Evolutionary conservation across 176 grass and related monocot species (phyloP).

Genomic region (Poa annua): DNA sequence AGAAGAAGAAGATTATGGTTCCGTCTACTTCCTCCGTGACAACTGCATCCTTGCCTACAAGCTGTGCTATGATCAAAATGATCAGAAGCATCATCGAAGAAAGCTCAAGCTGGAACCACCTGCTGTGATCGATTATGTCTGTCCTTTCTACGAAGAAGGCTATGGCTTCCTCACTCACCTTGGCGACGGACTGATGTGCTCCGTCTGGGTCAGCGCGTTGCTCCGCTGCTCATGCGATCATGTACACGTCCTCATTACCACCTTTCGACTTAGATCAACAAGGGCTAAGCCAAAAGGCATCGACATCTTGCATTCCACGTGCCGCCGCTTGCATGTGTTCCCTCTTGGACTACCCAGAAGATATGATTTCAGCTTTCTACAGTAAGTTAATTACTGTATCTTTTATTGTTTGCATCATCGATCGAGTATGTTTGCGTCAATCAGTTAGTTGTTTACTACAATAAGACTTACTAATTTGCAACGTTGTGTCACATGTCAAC

Average conservation of each 20-base stretch:
- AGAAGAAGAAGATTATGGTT: not conserved
- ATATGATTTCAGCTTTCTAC: not conserved
- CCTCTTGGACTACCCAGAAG: not conserved
- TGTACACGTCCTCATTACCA: not conserved
- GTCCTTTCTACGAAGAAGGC: constrained; percentile 15
- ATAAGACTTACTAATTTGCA: not conserved
- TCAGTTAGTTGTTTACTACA: not conserved
- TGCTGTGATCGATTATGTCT: not conserved
- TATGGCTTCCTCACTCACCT: constrained; percentile 11
- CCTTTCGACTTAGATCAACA: constrained; percentile 6
- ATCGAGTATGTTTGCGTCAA: not conserved
- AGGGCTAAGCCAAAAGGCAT: not conserved
- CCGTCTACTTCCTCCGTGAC: constrained; percentile 7
- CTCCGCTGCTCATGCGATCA: not conserved
- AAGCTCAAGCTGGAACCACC: not conserved
- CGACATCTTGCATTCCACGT: constrained; percentile 11
- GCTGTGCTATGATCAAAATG: not conserved
- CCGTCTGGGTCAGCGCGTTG: not conserved
- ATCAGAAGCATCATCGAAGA: not conserved
- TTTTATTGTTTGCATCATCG: not conserved
- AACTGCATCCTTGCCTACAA: not conserved
- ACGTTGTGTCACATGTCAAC: constrained; percentile 4
- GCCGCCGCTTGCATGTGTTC: not conserved
- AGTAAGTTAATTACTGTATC: not conserved
- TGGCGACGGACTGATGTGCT: not conserved